These are phyloP conservation scores for Nemania sp. DNA, from an alignment of 2,329 filamentous ascomycete species.

Conservation along the genomic window DNA sequence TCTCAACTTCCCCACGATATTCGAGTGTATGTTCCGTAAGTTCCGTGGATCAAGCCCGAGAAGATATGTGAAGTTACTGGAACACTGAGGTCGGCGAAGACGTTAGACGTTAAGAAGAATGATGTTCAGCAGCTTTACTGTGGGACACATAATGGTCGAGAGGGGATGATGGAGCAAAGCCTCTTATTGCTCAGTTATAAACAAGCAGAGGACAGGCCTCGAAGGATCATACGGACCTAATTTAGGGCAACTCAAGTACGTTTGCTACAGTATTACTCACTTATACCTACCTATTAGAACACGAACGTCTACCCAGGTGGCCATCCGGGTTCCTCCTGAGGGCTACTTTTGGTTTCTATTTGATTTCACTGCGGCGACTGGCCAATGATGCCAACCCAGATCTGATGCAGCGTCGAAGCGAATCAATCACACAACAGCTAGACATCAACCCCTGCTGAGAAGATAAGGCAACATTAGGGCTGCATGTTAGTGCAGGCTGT, in stretches of 20 bases:
- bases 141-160: neutral
- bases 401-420: slow-evolving; percentile 9
- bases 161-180: neutral
- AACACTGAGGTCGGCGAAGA: no score
- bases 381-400: slow-evolving; percentile 8
- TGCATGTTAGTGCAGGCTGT: neutral
- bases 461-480: neutral
- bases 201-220: neutral
- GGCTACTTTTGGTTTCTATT: slow-evolving; percentile 11
- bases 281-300: neutral
- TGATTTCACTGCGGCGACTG: slow-evolving; percentile 5
- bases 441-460: neutral
- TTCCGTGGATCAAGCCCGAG: no score
- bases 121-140: neutral
- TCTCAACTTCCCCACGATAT: neutral
- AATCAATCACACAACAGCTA: slow-evolving; percentile 9
- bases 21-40: no score
- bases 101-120: no score
- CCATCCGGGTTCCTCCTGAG: slow-evolving; percentile 10
- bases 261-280: neutral
- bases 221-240: slow-evolving; percentile 10
- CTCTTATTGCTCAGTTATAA: no score
- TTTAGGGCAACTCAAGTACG: slow-evolving; percentile 13
- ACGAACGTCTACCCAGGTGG: neutral
- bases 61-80: no score